phyloP scores from a whole-genome alignment of 768 basidiomycete species.

The Suillus variegatus region DNA sequence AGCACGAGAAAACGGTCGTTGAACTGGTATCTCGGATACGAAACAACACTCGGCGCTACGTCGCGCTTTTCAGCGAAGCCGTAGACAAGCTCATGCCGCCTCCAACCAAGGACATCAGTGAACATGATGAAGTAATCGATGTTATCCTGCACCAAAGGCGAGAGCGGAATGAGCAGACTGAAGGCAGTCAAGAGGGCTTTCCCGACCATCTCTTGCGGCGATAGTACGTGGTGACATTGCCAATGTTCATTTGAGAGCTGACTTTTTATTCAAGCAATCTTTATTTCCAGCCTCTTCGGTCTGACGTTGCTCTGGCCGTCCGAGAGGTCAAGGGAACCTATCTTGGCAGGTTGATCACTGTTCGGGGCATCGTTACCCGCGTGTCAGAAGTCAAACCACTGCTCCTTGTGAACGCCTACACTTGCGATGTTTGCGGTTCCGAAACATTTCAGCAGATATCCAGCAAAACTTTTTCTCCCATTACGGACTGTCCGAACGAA shows the following conservation, averaged over 20 bases:
- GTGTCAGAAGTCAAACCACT: constrained; percentile 99
- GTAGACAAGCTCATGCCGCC: constrained; percentile 88
- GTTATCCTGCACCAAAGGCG: constrained; percentile 93
- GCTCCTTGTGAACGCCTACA: constrained; percentile 95
- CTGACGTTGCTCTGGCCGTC: constrained; percentile 79
- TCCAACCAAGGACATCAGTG: constrained; percentile 87
- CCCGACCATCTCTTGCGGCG: constrained; percentile 89
- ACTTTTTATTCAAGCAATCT: constrained; percentile 65
- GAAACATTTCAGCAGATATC: constrained; percentile 99
- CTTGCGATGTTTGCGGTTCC: constrained; percentile 96
- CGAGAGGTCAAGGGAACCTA: constrained; percentile 85
- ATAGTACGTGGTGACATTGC: constrained; percentile 68
- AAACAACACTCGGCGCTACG: constrained; percentile 87
- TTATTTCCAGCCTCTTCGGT: constrained; percentile 88
- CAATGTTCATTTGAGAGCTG: neutral
- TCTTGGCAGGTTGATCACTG: constrained; percentile 92
- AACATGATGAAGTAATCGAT: constrained; percentile 94
- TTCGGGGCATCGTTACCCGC: constrained; percentile 96
- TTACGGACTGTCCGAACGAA: constrained; percentile 85
- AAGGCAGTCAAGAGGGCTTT: constrained; percentile 75
- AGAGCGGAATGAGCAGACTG: constrained; percentile 83
- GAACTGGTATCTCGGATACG: constrained; percentile 81
- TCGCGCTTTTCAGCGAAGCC: constrained; percentile 84
- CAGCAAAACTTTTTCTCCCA: constrained; percentile 86
- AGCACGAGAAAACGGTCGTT: constrained; percentile 72